Conservation (phyloP, 2,329 filamentous ascomycete species). For the Coniochaeta sp. region DNA sequence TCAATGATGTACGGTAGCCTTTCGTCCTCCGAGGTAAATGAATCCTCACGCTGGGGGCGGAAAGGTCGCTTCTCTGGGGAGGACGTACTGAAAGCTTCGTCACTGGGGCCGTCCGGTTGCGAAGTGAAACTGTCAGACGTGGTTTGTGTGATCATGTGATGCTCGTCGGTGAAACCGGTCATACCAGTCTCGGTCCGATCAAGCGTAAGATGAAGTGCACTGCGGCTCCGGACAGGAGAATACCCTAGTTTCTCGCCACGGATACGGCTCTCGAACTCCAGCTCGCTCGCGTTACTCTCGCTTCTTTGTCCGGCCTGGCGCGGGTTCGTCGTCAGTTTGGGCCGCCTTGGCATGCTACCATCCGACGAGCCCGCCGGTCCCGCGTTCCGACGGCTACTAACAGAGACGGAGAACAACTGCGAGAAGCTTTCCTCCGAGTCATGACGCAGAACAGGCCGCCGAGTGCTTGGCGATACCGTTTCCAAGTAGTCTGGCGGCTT, state of each 20-base stretch:
- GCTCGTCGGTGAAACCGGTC: slow-evolving; percentile 18
- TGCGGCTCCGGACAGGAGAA: slow-evolving; percentile 7
- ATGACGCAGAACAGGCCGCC: slow-evolving; percentile 30
- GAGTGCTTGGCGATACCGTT: slow-evolving; percentile 21
- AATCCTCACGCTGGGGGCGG: slow-evolving; percentile 6
- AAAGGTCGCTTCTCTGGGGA: slow-evolving; percentile 7
- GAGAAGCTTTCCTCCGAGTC: slow-evolving; percentile 52
- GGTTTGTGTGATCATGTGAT: slow-evolving; percentile 36
- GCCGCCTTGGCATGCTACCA: slow-evolving; percentile 9
- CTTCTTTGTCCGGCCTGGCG: neutral
- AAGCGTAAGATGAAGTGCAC: slow-evolving; percentile 9
- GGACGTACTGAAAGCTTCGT: slow-evolving; percentile 4
- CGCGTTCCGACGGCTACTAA: slow-evolving; percentile 32
- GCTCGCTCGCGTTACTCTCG: slow-evolving; percentile 11
- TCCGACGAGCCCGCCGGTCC: slow-evolving; percentile 18
- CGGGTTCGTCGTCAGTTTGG: slow-evolving; percentile 5
- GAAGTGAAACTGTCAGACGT: slow-evolving; percentile 25
- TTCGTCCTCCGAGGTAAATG: slow-evolving; percentile 6
- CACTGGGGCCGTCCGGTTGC: slow-evolving; percentile 1
- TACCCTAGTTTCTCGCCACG: slow-evolving; percentile 30
- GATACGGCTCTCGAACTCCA: slow-evolving; percentile 38
- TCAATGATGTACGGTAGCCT: slow-evolving; percentile 38
- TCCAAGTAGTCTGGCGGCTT: slow-evolving; percentile 24
- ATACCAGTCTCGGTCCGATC: slow-evolving; percentile 15
- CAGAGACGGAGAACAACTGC: slow-evolving; percentile 52